Evolutionary conservation across 1,284 basidiomycete species (phyloP), one percentile per base, ranked within the genome.

Genomic region (Moesziomyces globuligerus): DNA sequence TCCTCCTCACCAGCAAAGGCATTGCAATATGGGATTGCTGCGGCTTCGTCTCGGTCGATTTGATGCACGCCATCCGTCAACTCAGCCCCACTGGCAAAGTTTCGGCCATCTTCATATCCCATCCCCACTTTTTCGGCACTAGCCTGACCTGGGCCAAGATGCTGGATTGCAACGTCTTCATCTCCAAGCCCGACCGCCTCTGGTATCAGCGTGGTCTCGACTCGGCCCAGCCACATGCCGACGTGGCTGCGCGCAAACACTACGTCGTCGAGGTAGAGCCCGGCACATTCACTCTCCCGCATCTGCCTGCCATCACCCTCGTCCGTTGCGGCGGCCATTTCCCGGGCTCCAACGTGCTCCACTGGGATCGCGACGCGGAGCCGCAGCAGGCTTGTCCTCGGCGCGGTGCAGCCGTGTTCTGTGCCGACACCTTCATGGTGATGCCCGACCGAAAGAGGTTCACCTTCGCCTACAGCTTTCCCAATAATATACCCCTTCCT

Each of bases 131-230:
- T 13, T 62, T 36, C 41, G 55, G 48, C 10, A 24, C 54, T 8
- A 47, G 42, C 39, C 54, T 69, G 9, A 50, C 54, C 13, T 69
- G 66, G 66, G 59, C 59, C 38, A 58, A 64, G 38, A 50, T 62
- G 58, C 66, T 69, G 36, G 36, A 61, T 23, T 62, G 59, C 50
- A 57, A 51, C n/a, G 59, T 69, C 66, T 59, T 58, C 50, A 69
- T 69, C 13, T 62, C 66, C 42, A 49, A 57, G 44, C 48, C 57
- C 47, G 66, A 69, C 48, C 54, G 52, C 3, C 28, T 53, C 17
- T 69, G 66, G 66, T 69, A 48, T 48, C 66, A 58, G 41, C 49
- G 66, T 3, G 66, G 66, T 15, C 39, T 54, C 29, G 50, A 64
- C 7, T n/a, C 43, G 10, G 26, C 50, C 25, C 32, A 40, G 11